Base-by-base conservation (phyloP, 2,329 filamentous ascomycete genomes). In the Aspergillus thermomutatus region DNA sequence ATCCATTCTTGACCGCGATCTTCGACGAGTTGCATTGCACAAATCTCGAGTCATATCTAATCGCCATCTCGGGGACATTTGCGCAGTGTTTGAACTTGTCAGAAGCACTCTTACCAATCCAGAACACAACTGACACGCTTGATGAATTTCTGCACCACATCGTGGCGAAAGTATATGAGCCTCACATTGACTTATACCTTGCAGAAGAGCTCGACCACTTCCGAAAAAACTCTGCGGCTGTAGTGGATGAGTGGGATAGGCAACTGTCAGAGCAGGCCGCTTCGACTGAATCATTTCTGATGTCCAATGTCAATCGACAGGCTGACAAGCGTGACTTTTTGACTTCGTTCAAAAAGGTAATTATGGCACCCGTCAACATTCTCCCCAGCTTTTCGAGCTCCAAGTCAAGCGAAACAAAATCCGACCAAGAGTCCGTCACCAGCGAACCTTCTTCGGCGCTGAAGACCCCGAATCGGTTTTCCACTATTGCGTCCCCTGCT, bases 351-450 rank as follows among this genome's bases (percentile, higher is more conserved):
- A 97, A 92, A 70, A 97, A 97, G 74, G 94, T 99, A 8, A 90
- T 99, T 62, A 97, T 99, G 92, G 95, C 96, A 87, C 94, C 94
- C 2, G 93, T 99, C 50, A 96, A 91, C 52, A 93, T 92, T 8
- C 79, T 97, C 3, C 90, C 91, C 1, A 87, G 83, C 49, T 84
- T 91, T 61, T 79, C 83, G 5, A 77, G 84, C 79, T n/a, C 82
- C 82, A 54, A 90, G 86, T 68, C 81, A 76, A 58, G 75, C 73
- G 69, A 67, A 40, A 8, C 65, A 9, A 73, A 71, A 54, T 49
- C 62, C 0, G 67, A 66, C 9, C 60, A 62, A 5, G 62, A 64
- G 21, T 60, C 65, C 4, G 57, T 60, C 27, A 53, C 55, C 19
- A 56, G 52, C 23, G 67, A 66, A 26, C 47, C 64, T 7, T 27